Percentiles rank a stretch among this genome's conserved stretches.
Conservation (phyloP, 169 alveolate genomes). For the Plasmodium falciparum region DNA sequence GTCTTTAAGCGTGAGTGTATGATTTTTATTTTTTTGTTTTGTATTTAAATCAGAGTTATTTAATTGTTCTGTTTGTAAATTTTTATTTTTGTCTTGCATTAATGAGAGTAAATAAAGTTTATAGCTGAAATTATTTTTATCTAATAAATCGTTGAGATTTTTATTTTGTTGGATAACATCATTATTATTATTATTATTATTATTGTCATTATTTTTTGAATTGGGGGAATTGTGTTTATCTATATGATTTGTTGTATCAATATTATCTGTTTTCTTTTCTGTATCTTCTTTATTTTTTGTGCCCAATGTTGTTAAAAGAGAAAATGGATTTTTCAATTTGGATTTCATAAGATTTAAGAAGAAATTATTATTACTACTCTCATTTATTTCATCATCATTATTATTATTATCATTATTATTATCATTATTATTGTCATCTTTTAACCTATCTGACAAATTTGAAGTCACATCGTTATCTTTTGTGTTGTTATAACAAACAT, state of each 20-base stretch:
- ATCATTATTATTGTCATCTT: neutral
- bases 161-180: neutral
- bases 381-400: constrained; percentile 2
- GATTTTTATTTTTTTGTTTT: neutral
- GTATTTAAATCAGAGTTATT: too few species aligned
- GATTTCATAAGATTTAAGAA: constrained; percentile 37
- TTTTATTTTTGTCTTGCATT: constrained; percentile 6
- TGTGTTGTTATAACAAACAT: neutral
- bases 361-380: constrained; percentile 9
- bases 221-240: too few species aligned
- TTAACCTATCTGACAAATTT: neutral
- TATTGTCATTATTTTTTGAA: too few species aligned
- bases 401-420: neutral
- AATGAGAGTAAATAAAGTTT: constrained; percentile 18
- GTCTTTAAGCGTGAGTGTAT: neutral
- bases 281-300: neutral
- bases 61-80: too few species aligned
- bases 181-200: too few species aligned
- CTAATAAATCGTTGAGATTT: neutral
- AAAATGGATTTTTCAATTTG: constrained; percentile 25
- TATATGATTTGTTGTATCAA: neutral
- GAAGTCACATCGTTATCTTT: neutral
- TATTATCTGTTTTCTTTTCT: neutral
- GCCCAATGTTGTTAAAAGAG: constrained; percentile 3
- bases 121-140: constrained; percentile 13